A percentile compares a stretch with the other conserved stretches of the same genome.
Evolutionary conservation across 2,329 filamentous ascomycete genomes (phyloP).

Genomic region (Hypoxylon sp.): DNA sequence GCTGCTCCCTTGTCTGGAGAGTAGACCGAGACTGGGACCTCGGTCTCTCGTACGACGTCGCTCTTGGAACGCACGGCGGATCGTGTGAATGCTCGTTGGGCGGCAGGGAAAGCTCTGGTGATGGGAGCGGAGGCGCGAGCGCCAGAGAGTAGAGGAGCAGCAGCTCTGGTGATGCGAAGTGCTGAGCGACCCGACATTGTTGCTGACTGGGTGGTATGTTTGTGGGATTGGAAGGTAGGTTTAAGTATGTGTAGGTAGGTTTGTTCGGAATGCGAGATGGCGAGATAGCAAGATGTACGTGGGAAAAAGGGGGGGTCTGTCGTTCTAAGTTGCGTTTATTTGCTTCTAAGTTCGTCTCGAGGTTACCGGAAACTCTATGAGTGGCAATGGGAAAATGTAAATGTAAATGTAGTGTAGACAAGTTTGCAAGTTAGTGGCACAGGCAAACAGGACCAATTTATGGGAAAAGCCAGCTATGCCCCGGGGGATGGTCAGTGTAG

Average conservation of each 20-base stretch:
- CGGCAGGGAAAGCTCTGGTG: slow-evolving; percentile 41
- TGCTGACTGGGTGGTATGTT: slow-evolving; percentile 21
- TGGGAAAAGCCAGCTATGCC: slow-evolving; percentile 26
- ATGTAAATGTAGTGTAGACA: too few species aligned
- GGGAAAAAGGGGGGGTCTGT: too few species aligned
- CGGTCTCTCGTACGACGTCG: slow-evolving; percentile 64
- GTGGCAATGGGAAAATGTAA: slow-evolving; percentile 9
- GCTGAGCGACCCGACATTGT: slow-evolving; percentile 47
- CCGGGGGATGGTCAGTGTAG: slow-evolving; percentile 12
- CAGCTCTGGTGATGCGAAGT: slow-evolving; percentile 44
- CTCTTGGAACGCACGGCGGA: slow-evolving; percentile 54
- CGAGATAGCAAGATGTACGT: slow-evolving; percentile 3
- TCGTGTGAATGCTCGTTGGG: slow-evolving; percentile 50
- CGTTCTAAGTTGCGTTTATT: too few species aligned
- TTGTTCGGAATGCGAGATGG: slow-evolving; percentile 11
- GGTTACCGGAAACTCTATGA: slow-evolving; percentile 15
- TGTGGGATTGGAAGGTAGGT: not conserved
- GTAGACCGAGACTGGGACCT: slow-evolving; percentile 66
- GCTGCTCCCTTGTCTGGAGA: slow-evolving; percentile 56
- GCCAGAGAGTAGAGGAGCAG: slow-evolving; percentile 42
- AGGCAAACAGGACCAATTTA: slow-evolving; percentile 26
- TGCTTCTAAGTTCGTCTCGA: slow-evolving; percentile 11
- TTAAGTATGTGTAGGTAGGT: slow-evolving; percentile 2
- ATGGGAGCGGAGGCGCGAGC: slow-evolving; percentile 36
- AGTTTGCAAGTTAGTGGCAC: too few species aligned